A percentile compares a stretch with the other conserved stretches of the same genome.
These are phyloP conservation scores for Cystofilobasidium ferigula DNA, from an alignment of 768 basidiomycete species.

Conservation along the genomic window DNA sequence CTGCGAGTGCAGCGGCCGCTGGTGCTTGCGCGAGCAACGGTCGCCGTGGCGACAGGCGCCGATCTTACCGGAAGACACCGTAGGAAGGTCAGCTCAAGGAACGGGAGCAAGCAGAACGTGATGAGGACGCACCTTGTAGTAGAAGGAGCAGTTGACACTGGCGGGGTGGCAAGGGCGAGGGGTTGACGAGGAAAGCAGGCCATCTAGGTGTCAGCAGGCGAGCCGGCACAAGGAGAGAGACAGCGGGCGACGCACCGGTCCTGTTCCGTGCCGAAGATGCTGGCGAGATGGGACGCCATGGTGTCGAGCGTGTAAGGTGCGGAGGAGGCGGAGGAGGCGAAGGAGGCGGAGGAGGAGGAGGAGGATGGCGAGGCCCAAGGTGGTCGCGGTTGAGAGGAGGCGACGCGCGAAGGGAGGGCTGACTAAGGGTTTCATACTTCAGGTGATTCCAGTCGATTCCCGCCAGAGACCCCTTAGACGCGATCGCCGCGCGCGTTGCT, in stretches of 20 bases:
- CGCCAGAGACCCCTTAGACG: no score
- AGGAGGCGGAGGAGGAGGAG: background rate
- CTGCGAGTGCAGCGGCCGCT: slow-evolving; percentile 82
- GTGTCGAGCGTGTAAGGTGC: background rate
- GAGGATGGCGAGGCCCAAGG: background rate
- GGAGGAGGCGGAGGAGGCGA: background rate
- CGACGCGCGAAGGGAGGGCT: no score
- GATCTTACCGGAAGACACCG: slow-evolving; percentile 50
- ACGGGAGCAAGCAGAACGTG: background rate
- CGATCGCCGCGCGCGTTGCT: no score
- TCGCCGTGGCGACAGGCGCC: slow-evolving; percentile 98
- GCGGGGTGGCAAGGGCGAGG: background rate
- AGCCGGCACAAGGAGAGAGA: no score
- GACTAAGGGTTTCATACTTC: no score
- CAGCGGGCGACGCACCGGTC: slow-evolving; percentile 35
- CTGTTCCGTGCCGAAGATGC: slow-evolving; percentile 69
- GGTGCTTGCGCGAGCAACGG: slow-evolving; percentile 93
- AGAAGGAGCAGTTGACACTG: slow-evolving; percentile 95
- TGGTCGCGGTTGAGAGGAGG: no score
- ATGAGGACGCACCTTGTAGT: slow-evolving; percentile 64
- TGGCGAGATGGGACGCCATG: slow-evolving; percentile 27
- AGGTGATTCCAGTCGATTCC: no score
- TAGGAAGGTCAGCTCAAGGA: background rate
- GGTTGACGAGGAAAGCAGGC: background rate
- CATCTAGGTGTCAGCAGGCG: background rate